Base-by-base conservation (phyloP, 352 stramenopile genomes). In the Phytophthora pisi region DNA sequence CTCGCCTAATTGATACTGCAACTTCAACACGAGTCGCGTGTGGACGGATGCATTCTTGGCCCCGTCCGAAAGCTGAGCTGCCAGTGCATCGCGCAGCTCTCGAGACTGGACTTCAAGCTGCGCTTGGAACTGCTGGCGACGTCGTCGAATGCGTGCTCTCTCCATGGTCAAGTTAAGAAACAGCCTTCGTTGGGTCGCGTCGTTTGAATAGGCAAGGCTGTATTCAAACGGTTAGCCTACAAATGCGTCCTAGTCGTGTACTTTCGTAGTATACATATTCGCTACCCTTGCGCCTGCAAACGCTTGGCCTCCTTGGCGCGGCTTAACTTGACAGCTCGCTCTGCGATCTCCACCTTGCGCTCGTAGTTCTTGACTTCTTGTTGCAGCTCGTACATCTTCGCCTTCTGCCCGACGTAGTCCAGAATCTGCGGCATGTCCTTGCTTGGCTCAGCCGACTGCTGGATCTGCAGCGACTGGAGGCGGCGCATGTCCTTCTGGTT, bases 271-370 rank as follows among this genome's bases (percentile, higher is more conserved):
- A 49, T 56, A 46, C 15, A n/a, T 9, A 7, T 23, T 18, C 9
- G n/a, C 26, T 63, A 68, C 20, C 36, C 16, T 58, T 46, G 45
- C 4, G 52, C 7, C 52, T 62, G 52, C 13, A 64, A 20, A 6
- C 64, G 52, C 31, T 75, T 75, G 30, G 50, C 34, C 28, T 66
- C 55, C 42, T 78, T 82, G 15, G 52, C 49, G n/a, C 75, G 72
- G n/a, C 57, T 68, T 26, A 78, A 57, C 46, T 92, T 96, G 28
- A 81, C 73, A 0, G 88, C 90, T 45, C 96, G 94, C 53, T 98
- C 91, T 4, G 88, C 81, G 56, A 98, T 98, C 64, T 98, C 92
- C 23, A 98, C 82, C 71, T 98, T 98, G 34, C 94, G 88, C 55
- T 97, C 88, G 69, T 96, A 98, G 69, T 97, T 97, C 49, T 89